A percentile compares a stretch with the other conserved stretches of the same genome.
phyloP scores from a whole-genome alignment of 805 yeast genomes.

The Yarrowia sp. region DNA sequence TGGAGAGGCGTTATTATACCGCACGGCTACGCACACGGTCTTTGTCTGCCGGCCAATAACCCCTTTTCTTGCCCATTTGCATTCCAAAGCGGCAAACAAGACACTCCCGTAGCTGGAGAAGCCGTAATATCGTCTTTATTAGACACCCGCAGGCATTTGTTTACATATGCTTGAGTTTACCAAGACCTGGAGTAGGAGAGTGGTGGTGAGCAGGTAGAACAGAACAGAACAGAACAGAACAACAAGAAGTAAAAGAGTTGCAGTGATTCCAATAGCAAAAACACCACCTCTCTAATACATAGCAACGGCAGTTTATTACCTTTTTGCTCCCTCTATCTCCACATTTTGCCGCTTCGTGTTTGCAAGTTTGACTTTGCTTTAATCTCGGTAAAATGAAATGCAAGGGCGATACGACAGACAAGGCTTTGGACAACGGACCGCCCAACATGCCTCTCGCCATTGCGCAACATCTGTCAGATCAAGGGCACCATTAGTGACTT shows the following conservation, averaged over 20 bases:
- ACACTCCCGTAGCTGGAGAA: not conserved
- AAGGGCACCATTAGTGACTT: too few species aligned
- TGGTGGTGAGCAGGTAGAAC: too few species aligned
- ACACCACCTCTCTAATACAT: too few species aligned
- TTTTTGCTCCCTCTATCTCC: not conserved
- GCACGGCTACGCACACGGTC: not conserved
- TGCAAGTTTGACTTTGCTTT: not conserved
- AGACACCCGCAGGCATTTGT: not conserved
- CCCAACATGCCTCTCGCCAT: not conserved
- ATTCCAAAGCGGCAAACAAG: conserved; percentile 5
- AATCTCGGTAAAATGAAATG: conserved; percentile 1
- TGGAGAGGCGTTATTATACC: not conserved
- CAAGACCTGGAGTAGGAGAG: too few species aligned
- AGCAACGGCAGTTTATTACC: too few species aligned
- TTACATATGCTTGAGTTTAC: not conserved
- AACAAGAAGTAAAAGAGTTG: too few species aligned
- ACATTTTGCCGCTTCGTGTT: not conserved
- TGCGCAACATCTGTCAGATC: not conserved
- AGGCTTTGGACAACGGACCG: too few species aligned
- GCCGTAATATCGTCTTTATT: not conserved
- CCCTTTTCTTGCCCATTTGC: not conserved
- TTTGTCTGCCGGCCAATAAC: not conserved
- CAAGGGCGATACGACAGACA: conserved; percentile 2
- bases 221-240: too few species aligned
- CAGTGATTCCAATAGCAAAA: too few species aligned